Conservation (phyloP, 306 rosid genomes). For the Cicer pinnatifidum region DNA sequence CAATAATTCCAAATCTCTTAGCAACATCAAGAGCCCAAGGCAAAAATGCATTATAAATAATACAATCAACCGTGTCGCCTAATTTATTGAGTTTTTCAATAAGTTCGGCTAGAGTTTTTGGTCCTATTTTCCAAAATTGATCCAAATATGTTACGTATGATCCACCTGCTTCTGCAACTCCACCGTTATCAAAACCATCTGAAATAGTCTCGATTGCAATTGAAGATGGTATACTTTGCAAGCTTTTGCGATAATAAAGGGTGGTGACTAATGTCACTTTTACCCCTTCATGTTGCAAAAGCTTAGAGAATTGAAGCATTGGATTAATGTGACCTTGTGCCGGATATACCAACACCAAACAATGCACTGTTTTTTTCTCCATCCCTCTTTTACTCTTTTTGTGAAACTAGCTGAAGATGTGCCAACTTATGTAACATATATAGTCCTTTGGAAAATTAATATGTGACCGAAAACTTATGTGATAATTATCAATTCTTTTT, state of each 20-base stretch:
- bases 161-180: neutral
- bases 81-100: conserved; percentile 22
- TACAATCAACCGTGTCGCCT: conserved; percentile 38
- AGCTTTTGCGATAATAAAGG: conserved; percentile 10
- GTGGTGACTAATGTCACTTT: conserved; percentile 48
- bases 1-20: conserved; percentile 43
- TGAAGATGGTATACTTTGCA: neutral
- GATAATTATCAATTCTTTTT: no score
- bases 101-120: conserved; percentile 30
- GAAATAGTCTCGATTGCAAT: conserved; percentile 50
- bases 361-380: conserved; percentile 40
- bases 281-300: conserved; percentile 39
- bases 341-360: conserved; percentile 45
- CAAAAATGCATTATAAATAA: conserved; percentile 49
- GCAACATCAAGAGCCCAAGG: conserved; percentile 56
- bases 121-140: conserved; percentile 39
- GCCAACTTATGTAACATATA: no score
- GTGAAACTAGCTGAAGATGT: no score
- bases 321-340: conserved; percentile 47
- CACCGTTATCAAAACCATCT: conserved; percentile 49
- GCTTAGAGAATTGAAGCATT: conserved; percentile 36
- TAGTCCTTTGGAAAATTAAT: no score
- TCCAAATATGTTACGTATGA: neutral
- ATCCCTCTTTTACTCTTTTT: neutral
- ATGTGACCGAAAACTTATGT: no score